Evolutionary conservation across 75 land plant species (phyloP), one percentile per base, ranked within the genome.

Genomic region (Pinus albicaulis): DNA sequence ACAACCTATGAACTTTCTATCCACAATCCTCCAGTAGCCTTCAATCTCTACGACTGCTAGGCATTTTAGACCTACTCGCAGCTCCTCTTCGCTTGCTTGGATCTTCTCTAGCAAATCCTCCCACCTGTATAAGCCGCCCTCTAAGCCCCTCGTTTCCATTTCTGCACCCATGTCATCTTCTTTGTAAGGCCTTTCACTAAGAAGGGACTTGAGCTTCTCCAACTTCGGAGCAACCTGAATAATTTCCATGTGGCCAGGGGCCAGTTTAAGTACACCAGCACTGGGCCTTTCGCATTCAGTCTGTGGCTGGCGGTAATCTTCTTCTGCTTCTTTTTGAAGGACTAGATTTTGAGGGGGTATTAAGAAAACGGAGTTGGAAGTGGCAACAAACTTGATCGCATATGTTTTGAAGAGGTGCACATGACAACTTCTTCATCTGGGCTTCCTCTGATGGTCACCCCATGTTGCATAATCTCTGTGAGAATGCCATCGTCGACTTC

Each of bases 11-110:
- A 73, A 84, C 72, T 77, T 86, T 14, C 83, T 84, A 82, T 92
- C 98, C 56, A 94, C 88, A 24, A 90, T 75, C 76, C 99, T 83
- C 98, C 95, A 96, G 57, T 79, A 86, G 11, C 91, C 89, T 76
- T 80, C 82, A 69, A 94, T 89, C 85, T 94, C 92, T 23, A 90
- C 89, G 17, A 98, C 99, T 20, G 82, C 78, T 14, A 96, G 89
- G 20, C 83, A 73, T 57, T 78, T 41, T 68, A 96, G 75, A 56
- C 84, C 99, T 65, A 71, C 82, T 57, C 72, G 83, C 41, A 96
- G 83, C 78, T 96, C 94, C 78, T 77, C 85, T 57, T 92, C 93
- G 72, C 98, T 96, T 23, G 96, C 93, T 59, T 96, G 99, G 73
- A 94, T 78, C 64, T 8, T 76, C 6, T 85, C 82, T 13, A 78